phyloP scores from a whole-genome alignment of 2,329 filamentous ascomycete species.

The Nannizzia gypsea region DNA sequence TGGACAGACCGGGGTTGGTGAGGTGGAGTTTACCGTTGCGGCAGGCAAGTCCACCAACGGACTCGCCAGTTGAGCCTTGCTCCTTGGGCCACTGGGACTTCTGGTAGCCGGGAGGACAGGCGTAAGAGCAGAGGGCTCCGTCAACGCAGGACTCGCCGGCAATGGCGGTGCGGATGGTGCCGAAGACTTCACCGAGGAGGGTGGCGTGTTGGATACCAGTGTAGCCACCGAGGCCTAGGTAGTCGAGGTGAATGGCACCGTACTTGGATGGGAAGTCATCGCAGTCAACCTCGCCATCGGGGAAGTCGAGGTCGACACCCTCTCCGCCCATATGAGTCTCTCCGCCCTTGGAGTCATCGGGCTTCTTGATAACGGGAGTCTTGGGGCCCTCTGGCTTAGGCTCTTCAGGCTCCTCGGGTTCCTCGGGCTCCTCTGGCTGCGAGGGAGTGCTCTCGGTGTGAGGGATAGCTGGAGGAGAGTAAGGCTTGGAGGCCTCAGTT shows the following conservation, averaged over 20 bases:
- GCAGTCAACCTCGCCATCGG: conserved; percentile 61
- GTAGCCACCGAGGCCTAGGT: conserved; percentile 63
- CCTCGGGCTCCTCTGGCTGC: neutral
- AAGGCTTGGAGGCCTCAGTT: conserved; percentile 11
- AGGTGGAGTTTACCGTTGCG: conserved; percentile 59
- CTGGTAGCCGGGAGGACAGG: conserved; percentile 81
- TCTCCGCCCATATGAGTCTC: conserved; percentile 23
- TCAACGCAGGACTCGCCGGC: conserved; percentile 49
- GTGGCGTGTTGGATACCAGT: conserved; percentile 61
- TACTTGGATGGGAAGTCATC: conserved; percentile 64
- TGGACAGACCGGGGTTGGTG: conserved; percentile 53
- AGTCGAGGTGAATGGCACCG: conserved; percentile 60
- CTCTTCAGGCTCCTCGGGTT: conserved; percentile 3
- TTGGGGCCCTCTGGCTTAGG: conserved; percentile 7
- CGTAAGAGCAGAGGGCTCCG: conserved; percentile 76
- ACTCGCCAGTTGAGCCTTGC: conserved; percentile 72
- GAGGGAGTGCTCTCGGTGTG: neutral
- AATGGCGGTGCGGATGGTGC: conserved; percentile 53
- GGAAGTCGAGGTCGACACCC: conserved; percentile 59
- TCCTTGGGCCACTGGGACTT: conserved; percentile 78
- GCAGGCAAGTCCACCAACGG: conserved; percentile 79
- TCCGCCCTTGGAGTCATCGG: conserved; percentile 8
- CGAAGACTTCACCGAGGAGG: conserved; percentile 44
- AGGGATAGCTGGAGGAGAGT: neutral
- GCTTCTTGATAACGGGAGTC: neutral